Evolutionary conservation across 805 yeast genomes (phyloP).

Genomic region (Wickerhamiella sorbophila): DNA sequence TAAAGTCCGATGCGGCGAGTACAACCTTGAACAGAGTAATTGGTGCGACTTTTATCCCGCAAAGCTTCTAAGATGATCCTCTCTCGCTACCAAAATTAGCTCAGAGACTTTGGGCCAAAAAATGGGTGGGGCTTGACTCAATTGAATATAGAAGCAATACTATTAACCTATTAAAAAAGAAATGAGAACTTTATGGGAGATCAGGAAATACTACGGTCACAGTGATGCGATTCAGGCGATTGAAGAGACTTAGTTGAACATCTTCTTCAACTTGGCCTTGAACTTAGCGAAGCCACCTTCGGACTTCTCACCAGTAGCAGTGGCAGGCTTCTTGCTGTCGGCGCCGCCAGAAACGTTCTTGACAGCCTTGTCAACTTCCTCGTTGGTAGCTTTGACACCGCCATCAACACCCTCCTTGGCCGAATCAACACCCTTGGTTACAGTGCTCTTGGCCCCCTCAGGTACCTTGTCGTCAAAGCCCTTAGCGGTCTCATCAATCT

Average conservation of each 20-base stretch:
- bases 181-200: neutral
- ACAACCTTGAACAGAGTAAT: no score
- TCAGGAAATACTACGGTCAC: neutral
- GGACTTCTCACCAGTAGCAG: neutral
- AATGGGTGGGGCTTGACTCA: no score
- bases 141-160: no score
- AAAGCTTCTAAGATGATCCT: no score
- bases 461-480: constrained; percentile 8
- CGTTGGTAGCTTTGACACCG: neutral
- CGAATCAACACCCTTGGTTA: constrained; percentile 5
- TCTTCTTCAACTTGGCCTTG: constrained; percentile 9
- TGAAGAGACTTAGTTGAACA: constrained; percentile 1
- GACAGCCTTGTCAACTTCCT: constrained; percentile 2
- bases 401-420: constrained; percentile 3
- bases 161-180: neutral
- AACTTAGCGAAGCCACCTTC: constrained; percentile 2
- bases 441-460: constrained; percentile 3
- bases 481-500: constrained; percentile 2
- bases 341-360: constrained; percentile 1
- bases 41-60: no score
- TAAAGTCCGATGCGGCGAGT: no score
- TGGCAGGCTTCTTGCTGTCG: neutral
- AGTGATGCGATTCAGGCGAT: neutral
- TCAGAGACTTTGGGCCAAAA: no score
- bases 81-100: no score